A percentile compares a stretch with the other conserved stretches of the same genome.
Evolutionary conservation across 73 alveolate genomes (phyloP).

Genomic region (Tetrahymena elliotti): DNA sequence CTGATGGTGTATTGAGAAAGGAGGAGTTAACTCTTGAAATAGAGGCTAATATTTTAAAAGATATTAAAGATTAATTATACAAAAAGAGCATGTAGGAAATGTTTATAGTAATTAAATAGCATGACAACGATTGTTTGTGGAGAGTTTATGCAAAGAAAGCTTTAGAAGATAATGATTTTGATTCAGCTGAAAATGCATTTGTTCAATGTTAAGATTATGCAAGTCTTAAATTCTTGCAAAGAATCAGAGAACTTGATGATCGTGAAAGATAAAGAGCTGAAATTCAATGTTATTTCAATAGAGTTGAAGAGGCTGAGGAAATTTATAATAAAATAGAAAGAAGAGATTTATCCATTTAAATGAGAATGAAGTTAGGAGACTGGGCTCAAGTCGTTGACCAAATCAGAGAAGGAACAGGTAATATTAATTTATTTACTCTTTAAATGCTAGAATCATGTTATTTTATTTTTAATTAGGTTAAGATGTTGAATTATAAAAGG

Average conservation of each 20-base stretch:
- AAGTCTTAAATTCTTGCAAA: slow-evolving; percentile 61
- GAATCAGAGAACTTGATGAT: slow-evolving; percentile 37
- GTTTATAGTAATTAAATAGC: slow-evolving; percentile 28
- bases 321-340: slow-evolving; percentile 94
- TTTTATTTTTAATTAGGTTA: slow-evolving; percentile 19
- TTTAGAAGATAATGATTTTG: slow-evolving; percentile 89
- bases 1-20: slow-evolving; percentile 74
- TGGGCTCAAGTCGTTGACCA: slow-evolving; percentile 90
- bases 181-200: slow-evolving; percentile 95
- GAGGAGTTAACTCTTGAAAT: slow-evolving; percentile 84
- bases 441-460: slow-evolving; percentile 72
- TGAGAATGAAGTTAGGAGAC: slow-evolving; percentile 93
- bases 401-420: slow-evolving; percentile 86
- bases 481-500: background rate
- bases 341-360: slow-evolving; percentile 87
- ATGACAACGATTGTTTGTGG: slow-evolving; percentile 34
- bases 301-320: slow-evolving; percentile 97
- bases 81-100: slow-evolving; percentile 48
- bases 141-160: slow-evolving; percentile 94
- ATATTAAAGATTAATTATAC: slow-evolving; percentile 85
- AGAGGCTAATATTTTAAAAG: slow-evolving; percentile 94
- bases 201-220: slow-evolving; percentile 74
- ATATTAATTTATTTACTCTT: slow-evolving; percentile 44
- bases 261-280: slow-evolving; percentile 42
- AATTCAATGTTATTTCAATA: slow-evolving; percentile 31